Evolutionary conservation across 257 asterid genomes (phyloP), one percentile per base, ranked within the genome.

Genomic region (Jaltomata sinuosa): DNA sequence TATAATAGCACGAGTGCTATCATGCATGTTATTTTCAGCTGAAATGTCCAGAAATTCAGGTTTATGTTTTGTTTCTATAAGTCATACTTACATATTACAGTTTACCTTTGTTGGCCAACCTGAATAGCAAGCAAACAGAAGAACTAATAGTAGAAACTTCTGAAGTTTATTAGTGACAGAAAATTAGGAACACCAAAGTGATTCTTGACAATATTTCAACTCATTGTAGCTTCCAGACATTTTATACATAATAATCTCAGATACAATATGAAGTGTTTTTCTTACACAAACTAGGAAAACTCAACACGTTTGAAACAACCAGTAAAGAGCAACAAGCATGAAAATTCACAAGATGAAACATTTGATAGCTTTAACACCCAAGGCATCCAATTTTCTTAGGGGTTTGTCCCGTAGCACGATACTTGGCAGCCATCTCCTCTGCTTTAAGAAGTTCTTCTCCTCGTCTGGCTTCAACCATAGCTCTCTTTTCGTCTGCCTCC

Each of bases 401-500:
- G 76, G 89, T 50, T 22, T 85, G 91, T 45, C 89, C 90, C 3
- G 97, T 93, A 38, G 95, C 98, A 0, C 93, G 92, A 81, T 83
- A 91, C 87, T 93, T 93, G 15, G 97, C 98, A 21, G 97, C 90
- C 83, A 54, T 83, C 86, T 93, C 98, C 79, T 92, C 92, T 1
- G 96, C 90, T 87, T 92, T 91, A 84, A 93, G 94, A 25, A 89
- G 4, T 1, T 93, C 97, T 87, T 95, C 97, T 9, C 89, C 92
- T 5, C 91, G 91, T 74, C 18, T 88, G 6, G 97, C 92, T 27
- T 91, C 92, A 34, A 92, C 91, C 89, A 84, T 84, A 53, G 97
- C 97, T 69, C 91, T 90, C 87, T 91, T 91, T 89, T 95, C 97
- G 64, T 95, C 97, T 3, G 98, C 97, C 82, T 88, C 89, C 86